Evolutionary conservation across 139 green algal genomes (phyloP), one percentile per base, ranked within the genome.

Genomic region (Penium margaritaceum): DNA sequence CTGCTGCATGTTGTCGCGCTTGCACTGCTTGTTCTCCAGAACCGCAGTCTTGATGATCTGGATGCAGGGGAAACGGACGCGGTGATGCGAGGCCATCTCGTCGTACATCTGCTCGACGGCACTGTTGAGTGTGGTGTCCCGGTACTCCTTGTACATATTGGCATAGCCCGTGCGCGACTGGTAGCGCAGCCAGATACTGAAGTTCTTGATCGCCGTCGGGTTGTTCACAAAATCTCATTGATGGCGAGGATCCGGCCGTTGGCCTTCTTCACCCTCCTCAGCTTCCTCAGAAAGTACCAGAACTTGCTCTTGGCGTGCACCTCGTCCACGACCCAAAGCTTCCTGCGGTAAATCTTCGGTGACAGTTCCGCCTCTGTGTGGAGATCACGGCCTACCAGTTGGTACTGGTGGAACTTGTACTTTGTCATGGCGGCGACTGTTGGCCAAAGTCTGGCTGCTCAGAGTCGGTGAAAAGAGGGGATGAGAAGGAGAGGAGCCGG

Each of bases 111-210:
- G 90, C 71, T 91, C 86, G 24, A 99, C 89, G 17, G 92, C 90
- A 43, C 90, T 91, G 79, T 99, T 99, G 35, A 99, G 87, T 41
- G 93, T 99, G n/a, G 86, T 84, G 83, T 99, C 92, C 44, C 95
- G 87, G 90, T 97, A 99, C 91, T 99, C 94, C 86, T 97, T 97
- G 91, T 96, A 96, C 85, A 90, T 90, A 89, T 96, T 97, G 89
- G 96, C 89, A 62, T 89, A 89, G 39, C 94, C 94, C 29, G 92
- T 98, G 47, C 95, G 89, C 2, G 89, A 96, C 83, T 95, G 87
- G 86, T 96, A 97, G 44, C 95, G 92, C 54, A 99, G 86, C 95
- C 95, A 99, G 66, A 99, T 88, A 76, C 93, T 95, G 84, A 90
- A 99, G 90, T 99, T 99, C 89, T 97, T 98, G 37, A 96, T 85